Evolutionary conservation across 1,284 basidiomycete genomes (phyloP), one percentile per base, ranked within the genome.

Genomic region (Mycosarcoma mackinlayi): DNA sequence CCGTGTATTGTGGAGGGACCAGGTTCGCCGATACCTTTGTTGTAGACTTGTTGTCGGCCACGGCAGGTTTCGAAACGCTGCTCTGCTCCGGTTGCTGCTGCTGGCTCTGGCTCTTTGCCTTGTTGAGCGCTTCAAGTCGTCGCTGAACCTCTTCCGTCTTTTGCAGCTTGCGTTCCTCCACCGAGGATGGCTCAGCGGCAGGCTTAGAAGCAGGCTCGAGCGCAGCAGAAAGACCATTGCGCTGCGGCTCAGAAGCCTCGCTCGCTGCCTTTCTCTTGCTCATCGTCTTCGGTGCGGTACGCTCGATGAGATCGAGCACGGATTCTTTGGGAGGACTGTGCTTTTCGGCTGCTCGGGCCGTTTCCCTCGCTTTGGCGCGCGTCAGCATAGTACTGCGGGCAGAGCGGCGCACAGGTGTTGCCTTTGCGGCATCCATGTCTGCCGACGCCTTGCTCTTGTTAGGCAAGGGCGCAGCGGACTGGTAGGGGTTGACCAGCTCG

Each of bases 401-500:
- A 19, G 67, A 58, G 23, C 44, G 60, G 35, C 64, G 64, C 10
- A 60, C 52, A 1, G 66, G 49, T 3, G 48, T 38, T 9, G 42
- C 19, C 4, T 49, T 28, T 4, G 25, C 14, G 1, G 35, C 35
- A 13, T 53, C 66, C 6, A 24, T 42, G 4, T 41, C 51, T 5
- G 25, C 21, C 11, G 38, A n/a, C 31, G 56, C 38, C 44, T 59
- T 60, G 54, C 51, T 44, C 45, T 62, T 49, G 24, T 48, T 33
- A 21, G 53, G 18, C 40, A 73, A 33, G 1, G 56, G 50, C 16
- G 71, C 62, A n/a, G 64, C 51, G n/a, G 53, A 42, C 45, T 79
- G 73, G 58, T 79, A 79, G 1, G 77, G 77, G 31, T 79, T 79
- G 51, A 79, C 55, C 14, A 79, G 66, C 57, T 79, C 77, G 4